phyloP scores from a whole-genome alignment of 495 filamentous ascomycete genomes.

The Aspergillus haitiensis region DNA sequence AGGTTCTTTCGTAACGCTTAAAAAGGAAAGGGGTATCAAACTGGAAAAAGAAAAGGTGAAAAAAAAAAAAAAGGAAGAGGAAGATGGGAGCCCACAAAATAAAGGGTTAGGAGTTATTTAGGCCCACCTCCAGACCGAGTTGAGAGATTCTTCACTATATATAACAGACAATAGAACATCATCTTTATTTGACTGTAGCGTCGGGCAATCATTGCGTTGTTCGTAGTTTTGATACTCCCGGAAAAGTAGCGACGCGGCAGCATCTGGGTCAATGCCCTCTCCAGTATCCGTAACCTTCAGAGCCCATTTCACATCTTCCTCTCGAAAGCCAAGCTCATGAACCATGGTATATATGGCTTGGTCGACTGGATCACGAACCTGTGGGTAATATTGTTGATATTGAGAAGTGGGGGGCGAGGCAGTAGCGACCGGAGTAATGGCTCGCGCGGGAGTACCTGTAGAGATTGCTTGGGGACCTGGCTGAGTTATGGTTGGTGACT shows the following conservation, averaged over 20 bases:
- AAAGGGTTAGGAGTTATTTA: conserved; percentile 13
- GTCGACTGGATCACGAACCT: conserved; percentile 55
- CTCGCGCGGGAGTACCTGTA: background rate
- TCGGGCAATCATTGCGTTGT: background rate
- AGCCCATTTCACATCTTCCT: conserved; percentile 52
- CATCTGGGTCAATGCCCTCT: conserved; percentile 49
- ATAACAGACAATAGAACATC: conserved; percentile 35
- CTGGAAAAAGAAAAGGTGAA: background rate
- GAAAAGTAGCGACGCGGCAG: conserved; percentile 46
- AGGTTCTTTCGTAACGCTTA: too few relatives aligned
- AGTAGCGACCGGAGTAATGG: background rate
- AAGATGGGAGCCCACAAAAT: background rate
- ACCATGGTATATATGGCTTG: conserved; percentile 50
- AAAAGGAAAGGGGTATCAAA: conserved; percentile 1
- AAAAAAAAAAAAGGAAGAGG: background rate
- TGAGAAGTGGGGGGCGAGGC: conserved; percentile 16
- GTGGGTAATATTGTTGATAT: conserved; percentile 29
- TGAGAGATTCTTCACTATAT: conserved; percentile 30
- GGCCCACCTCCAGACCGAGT: conserved; percentile 44
- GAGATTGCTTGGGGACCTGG: conserved; percentile 8
- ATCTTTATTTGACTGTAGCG: conserved; percentile 22
- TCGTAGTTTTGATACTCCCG: conserved; percentile 40
- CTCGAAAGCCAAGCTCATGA: conserved; percentile 47
- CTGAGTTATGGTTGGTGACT: background rate
- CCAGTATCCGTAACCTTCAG: conserved; percentile 54